phyloP scores from a whole-genome alignment of 2,329 filamentous ascomycete species.

The Thielaviopsis ethacetica region DNA sequence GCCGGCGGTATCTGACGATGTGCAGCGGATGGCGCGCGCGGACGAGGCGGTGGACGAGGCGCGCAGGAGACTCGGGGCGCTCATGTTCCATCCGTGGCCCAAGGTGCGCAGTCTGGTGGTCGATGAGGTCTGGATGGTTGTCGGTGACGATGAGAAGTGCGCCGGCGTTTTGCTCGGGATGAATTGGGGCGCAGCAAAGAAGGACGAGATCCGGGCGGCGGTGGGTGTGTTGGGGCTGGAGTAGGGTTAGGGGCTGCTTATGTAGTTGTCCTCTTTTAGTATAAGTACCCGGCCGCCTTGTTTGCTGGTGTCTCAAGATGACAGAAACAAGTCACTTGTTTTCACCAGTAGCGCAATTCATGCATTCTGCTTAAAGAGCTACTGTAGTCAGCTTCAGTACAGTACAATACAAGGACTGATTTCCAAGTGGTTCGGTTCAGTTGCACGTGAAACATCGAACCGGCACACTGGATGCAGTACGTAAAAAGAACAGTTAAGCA shows the following conservation, averaged over 20 bases:
- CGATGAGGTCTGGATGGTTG: slow-evolving; percentile 41
- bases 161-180: slow-evolving; percentile 29
- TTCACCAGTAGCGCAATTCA: neutral
- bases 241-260: slow-evolving; percentile 11
- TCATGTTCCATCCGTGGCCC: slow-evolving; percentile 73
- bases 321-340: neutral
- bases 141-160: slow-evolving; percentile 17
- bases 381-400: too few relatives aligned
- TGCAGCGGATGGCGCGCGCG: slow-evolving; percentile 11
- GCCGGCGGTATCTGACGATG: too few relatives aligned
- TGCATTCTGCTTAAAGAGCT: too few relatives aligned
- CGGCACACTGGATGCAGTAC: neutral
- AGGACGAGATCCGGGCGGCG: slow-evolving; percentile 25
- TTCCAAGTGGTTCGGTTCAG: neutral
- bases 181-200: slow-evolving; percentile 42
- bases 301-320: neutral
- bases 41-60: slow-evolving; percentile 30
- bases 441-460: neutral
- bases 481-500: neutral
- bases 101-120: slow-evolving; percentile 45
- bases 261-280: neutral
- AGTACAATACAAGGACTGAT: too few relatives aligned
- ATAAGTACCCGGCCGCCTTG: neutral
- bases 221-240: slow-evolving; percentile 27
- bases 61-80: slow-evolving; percentile 49